Conservation (phyloP, 1,284 basidiomycete genomes). For the Papiliotrema fonsecae region DNA sequence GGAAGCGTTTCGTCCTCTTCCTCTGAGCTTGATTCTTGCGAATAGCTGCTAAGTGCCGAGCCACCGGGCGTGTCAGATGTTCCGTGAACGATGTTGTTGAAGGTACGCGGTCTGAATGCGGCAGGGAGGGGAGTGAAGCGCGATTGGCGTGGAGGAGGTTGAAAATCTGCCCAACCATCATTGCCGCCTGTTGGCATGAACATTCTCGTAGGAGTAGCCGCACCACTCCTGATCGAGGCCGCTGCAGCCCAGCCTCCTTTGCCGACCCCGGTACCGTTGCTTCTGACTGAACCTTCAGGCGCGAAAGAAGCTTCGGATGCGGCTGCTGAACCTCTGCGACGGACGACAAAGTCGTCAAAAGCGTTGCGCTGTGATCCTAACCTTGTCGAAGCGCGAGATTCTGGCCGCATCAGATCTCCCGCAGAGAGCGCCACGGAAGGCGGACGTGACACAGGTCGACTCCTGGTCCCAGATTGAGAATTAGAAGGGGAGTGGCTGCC, state of each 20-base stretch:
- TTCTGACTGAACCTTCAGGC: conserved; percentile 17
- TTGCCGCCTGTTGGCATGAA: conserved; percentile 29
- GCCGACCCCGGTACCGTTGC: conserved; percentile 26
- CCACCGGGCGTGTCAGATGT: neutral
- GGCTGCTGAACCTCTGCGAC: conserved; percentile 12
- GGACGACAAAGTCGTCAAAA: conserved; percentile 22
- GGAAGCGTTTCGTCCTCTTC: conserved; percentile 14
- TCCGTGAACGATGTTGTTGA: conserved; percentile 24
- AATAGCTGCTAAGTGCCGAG: conserved; percentile 29
- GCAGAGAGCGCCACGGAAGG: conserved; percentile 3
- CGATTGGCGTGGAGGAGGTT: conserved; percentile 29
- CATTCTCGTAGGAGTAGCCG: conserved; percentile 32
- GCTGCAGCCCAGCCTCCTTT: conserved; percentile 44
- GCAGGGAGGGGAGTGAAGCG: conserved; percentile 35
- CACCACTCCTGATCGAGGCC: conserved; percentile 14
- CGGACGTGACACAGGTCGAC: neutral
- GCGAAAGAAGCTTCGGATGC: conserved; percentile 23
- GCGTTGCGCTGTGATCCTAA: conserved; percentile 10
- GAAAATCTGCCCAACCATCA: conserved; percentile 40
- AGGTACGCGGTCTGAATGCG: conserved; percentile 22
- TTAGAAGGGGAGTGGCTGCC: conserved; percentile 15
- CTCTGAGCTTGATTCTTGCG: conserved; percentile 21
- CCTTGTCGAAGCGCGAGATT: conserved; percentile 13
- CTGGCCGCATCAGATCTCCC: conserved; percentile 4
- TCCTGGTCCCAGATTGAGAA: neutral